Evolutionary conservation across 2,329 filamentous ascomycete genomes (phyloP).

Genomic region (Diplodia corticola): DNA sequence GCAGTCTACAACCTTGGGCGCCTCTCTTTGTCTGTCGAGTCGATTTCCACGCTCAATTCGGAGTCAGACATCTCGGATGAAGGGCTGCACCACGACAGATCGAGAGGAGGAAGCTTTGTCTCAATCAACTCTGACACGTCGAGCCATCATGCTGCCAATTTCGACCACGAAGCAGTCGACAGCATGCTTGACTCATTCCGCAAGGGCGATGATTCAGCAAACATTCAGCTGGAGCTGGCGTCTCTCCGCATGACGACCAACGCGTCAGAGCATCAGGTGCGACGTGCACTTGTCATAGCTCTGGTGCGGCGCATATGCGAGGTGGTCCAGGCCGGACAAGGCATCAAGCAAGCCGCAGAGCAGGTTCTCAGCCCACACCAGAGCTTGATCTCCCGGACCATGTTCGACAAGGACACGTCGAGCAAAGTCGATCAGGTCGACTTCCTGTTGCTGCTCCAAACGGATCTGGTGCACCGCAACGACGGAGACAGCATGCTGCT

Average conservation of each 20-base stretch:
- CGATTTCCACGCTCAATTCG: constrained; percentile 66
- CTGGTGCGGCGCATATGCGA: constrained; percentile 81
- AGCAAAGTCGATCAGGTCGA: constrained; percentile 74
- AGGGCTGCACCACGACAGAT: constrained; percentile 56
- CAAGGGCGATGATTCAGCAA: constrained; percentile 69
- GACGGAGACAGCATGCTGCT: constrained; percentile 70
- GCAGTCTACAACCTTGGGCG: constrained; percentile 54
- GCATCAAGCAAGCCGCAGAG: constrained; percentile 42
- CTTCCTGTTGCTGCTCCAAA: constrained; percentile 78
- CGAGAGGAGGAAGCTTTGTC: constrained; percentile 69
- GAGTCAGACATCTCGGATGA: constrained; percentile 42
- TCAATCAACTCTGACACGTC: constrained; percentile 64
- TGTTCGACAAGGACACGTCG: constrained; percentile 57
- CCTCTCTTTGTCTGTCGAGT: constrained; percentile 50
- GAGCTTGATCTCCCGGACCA: constrained; percentile 58
- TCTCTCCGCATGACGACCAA: constrained; percentile 88
- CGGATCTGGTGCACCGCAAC: constrained; percentile 67
- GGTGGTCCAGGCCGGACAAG: constrained; percentile 55
- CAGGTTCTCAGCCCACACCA: constrained; percentile 54
- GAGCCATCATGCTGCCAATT: constrained; percentile 57
- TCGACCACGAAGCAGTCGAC: constrained; percentile 83
- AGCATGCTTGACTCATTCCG: constrained; percentile 85
- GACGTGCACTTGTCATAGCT: constrained; percentile 79
- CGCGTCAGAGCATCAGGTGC: constrained; percentile 85
- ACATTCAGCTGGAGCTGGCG: constrained; percentile 92